These are phyloP conservation scores for Aspergillus sp. DNA, from an alignment of 2,329 filamentous ascomycete species.

Conservation along the genomic window DNA sequence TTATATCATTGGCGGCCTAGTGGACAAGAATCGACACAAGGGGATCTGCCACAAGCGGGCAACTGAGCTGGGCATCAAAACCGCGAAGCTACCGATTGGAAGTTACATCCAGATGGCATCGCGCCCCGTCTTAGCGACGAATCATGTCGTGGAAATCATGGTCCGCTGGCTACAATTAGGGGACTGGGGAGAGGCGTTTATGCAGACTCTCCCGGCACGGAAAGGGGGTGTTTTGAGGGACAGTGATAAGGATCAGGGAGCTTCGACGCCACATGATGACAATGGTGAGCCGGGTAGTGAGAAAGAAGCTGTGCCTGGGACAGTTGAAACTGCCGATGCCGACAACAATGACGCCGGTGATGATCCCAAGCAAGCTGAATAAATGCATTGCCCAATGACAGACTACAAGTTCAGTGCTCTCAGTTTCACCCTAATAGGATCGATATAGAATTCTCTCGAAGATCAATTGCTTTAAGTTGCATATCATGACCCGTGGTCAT, in stretches of 20 bases:
- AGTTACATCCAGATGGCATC: constrained; percentile 90
- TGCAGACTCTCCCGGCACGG: constrained; percentile 82
- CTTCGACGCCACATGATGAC: constrained; percentile 24
- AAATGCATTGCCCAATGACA: neutral
- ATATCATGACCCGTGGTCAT: too few relatives aligned
- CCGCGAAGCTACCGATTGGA: constrained; percentile 90
- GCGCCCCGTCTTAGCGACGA: constrained; percentile 83
- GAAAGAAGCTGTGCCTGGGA: constrained; percentile 9
- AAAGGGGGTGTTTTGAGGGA: constrained; percentile 73
- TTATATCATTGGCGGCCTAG: constrained; percentile 90
- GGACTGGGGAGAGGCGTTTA: constrained; percentile 89
- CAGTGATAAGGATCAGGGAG: constrained; percentile 3
- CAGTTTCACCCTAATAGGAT: neutral
- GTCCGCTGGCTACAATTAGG: constrained; percentile 84
- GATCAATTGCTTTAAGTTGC: too few relatives aligned
- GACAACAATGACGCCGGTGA: neutral
- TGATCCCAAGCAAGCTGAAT: neutral
- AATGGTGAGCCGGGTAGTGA: constrained; percentile 15
- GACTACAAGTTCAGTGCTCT: neutral
- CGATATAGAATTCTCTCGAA: too few relatives aligned
- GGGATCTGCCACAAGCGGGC: constrained; percentile 87
- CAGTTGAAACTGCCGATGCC: constrained; percentile 11
- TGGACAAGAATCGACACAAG: constrained; percentile 96
- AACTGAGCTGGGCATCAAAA: constrained; percentile 71
- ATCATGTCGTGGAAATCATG: constrained; percentile 98